Evolutionary conservation across 106 monocot species (phyloP), one percentile per base, ranked within the genome.

Genomic region (Dendrobium huoshanense): DNA sequence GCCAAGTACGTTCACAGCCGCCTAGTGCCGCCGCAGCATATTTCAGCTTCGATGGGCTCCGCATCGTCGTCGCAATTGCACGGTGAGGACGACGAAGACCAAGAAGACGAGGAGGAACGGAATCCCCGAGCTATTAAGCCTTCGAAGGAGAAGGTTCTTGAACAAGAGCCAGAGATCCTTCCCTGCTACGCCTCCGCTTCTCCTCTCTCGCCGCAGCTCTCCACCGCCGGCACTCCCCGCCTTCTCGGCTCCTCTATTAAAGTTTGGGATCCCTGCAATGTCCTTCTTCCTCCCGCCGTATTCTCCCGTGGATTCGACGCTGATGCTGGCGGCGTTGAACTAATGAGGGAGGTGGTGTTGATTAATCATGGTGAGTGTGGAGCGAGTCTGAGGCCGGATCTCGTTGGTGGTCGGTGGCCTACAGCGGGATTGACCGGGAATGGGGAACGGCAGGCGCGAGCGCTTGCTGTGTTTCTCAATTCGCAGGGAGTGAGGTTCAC

Each of bases 151-250:
- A 86, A 87, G 79, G 82, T 96, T 22, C 90, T 96, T 2, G 85
- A 90, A 79, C 94, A 98, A 67, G 94, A 94, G 79, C 94, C 94
- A 1, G 94, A 92, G 89, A 85, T 91, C 82, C 92, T 98, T 19
- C 92, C 92, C 59, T 98, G 94, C 89, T 88, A 82, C 80, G 88
- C 94, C 20, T 92, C 94, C 8, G 92, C 92, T 10, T 94, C 97
- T 31, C 97, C 97, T 2, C 89, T 98, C 79, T 94, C 94, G 13
- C 94, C 94, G 13, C 94, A 94, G 86, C 88, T 85, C 48, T 94
- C 96, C 72, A 73, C 82, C 65, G 86, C 80, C 64, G 74, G 85
- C 58, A 92, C 92, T 45, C 92, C 92, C 4, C 89, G 92, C 65
- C 61, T 87, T 7, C 48, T 59, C 19, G 84, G 80, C 68, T 87